phyloP scores from a whole-genome alignment of 805 yeast genomes.

The Candida qinlingensis region DNA sequence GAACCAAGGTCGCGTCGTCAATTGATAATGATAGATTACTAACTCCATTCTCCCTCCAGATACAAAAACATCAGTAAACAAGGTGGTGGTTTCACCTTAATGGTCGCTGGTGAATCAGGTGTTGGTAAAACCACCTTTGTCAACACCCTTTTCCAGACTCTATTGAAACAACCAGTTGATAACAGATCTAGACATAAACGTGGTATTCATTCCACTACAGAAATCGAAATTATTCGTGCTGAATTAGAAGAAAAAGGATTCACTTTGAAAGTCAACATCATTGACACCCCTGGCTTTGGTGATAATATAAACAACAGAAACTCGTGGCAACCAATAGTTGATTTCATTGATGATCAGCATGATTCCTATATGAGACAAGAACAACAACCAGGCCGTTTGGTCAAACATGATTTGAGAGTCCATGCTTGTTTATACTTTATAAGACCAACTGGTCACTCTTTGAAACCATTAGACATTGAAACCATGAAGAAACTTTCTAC shows the following conservation, averaged over 20 bases:
- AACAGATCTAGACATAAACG: conserved; percentile 42
- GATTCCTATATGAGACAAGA: conserved; percentile 86
- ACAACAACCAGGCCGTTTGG: conserved; percentile 75
- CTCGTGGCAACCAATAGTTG: conserved; percentile 82
- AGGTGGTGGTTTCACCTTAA: conserved; percentile 72
- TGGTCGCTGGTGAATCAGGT: conserved; percentile 91
- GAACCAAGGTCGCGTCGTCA: too few relatives aligned
- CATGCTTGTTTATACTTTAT: conserved; percentile 89
- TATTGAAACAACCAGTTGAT: conserved; percentile 49
- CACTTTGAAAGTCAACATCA: conserved; percentile 66
- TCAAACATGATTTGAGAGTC: conserved; percentile 75
- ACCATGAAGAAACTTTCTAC: conserved; percentile 79
- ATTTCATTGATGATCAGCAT: conserved; percentile 89
- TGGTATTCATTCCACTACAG: conserved; percentile 65
- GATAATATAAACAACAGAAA: conserved; percentile 81
- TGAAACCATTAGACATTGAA: conserved; percentile 83
- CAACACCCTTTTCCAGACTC: conserved; percentile 77
- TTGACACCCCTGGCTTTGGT: conserved; percentile 94
- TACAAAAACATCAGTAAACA: conserved; percentile 70
- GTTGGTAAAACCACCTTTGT: conserved; percentile 89
- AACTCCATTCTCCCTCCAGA: conserved; percentile 26
- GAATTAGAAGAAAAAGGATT: conserved; percentile 80
- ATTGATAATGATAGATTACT: too few relatives aligned
- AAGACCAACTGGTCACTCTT: conserved; percentile 85
- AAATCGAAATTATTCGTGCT: conserved; percentile 75